Evolutionary conservation across 2,329 filamentous ascomycete genomes (phyloP).

Genomic region (Fusarium aywerte): DNA sequence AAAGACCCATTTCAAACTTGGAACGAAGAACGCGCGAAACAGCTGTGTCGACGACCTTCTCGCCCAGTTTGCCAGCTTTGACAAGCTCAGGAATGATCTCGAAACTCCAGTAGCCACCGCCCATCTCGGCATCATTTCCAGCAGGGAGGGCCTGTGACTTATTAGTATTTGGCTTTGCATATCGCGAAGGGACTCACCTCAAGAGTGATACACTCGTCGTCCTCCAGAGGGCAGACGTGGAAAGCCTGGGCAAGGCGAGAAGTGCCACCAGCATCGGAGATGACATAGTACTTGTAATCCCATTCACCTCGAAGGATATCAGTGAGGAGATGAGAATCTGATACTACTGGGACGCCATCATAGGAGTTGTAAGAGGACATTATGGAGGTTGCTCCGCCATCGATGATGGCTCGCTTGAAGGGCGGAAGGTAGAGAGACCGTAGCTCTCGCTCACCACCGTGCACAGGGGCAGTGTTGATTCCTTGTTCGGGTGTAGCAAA

Average conservation of each 20-base stretch:
- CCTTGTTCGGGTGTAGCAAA: slow-evolving; percentile 77
- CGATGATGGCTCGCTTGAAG: slow-evolving; percentile 77
- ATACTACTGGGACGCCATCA: slow-evolving; percentile 75
- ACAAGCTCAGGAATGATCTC: slow-evolving; percentile 73
- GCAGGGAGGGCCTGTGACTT: slow-evolving; percentile 65
- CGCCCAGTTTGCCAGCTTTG: slow-evolving; percentile 67
- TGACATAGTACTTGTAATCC: slow-evolving; percentile 76
- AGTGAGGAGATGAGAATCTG: slow-evolving; percentile 72
- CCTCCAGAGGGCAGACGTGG: slow-evolving; percentile 69
- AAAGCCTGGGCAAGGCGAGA: slow-evolving; percentile 74
- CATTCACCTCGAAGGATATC: slow-evolving; percentile 77
- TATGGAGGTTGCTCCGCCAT: slow-evolving; percentile 72
- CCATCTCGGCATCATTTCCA: slow-evolving; percentile 81
- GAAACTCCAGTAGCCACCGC: slow-evolving; percentile 77
- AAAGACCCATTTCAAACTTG: slow-evolving; percentile 77
- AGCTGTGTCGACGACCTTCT: slow-evolving; percentile 70
- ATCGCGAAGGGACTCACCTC: slow-evolving; percentile 52
- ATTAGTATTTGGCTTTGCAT: not conserved
- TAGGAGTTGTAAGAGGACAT: slow-evolving; percentile 83
- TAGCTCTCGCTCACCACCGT: slow-evolving; percentile 64
- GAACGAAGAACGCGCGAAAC: slow-evolving; percentile 72
- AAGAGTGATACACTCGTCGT: slow-evolving; percentile 72
- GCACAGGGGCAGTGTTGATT: slow-evolving; percentile 71
- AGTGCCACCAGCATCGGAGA: slow-evolving; percentile 74
- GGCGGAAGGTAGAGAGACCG: slow-evolving; percentile 67